These are phyloP conservation scores for Ganoderma multipileum DNA, from an alignment of 1,284 basidiomycete species.

Conservation along the genomic window DNA sequence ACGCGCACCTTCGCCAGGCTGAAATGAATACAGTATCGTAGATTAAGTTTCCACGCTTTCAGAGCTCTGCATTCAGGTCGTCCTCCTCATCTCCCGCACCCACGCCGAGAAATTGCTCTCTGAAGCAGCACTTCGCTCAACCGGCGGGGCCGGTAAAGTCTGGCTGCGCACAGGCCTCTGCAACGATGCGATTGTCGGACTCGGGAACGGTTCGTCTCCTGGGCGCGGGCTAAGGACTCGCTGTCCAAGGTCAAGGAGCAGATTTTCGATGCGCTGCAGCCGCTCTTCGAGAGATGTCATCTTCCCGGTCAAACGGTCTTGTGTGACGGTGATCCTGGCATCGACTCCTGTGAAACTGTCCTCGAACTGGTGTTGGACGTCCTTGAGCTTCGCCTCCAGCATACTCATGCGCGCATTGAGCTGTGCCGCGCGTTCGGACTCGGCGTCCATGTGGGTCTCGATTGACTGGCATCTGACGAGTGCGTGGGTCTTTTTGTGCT, in stretches of 20 bases:
- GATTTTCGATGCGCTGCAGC: not conserved
- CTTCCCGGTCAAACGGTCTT: constrained; percentile 2
- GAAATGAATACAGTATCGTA: too few species aligned
- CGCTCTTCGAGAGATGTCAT: not conserved
- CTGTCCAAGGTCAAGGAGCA: not conserved
- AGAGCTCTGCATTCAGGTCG: not conserved
- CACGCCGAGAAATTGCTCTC: constrained; percentile 4
- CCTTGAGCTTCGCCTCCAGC: constrained; percentile 1
- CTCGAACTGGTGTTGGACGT: not conserved
- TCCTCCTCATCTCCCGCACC: constrained; percentile 4
- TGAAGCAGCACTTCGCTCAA: not conserved
- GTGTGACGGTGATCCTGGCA: not conserved
- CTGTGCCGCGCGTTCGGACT: not conserved
- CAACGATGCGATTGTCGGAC: too few species aligned
- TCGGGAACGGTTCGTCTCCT: not conserved
- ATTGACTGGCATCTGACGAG: constrained; percentile 14
- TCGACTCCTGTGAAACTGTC: not conserved
- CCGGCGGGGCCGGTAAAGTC: not conserved
- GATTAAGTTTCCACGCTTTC: not conserved
- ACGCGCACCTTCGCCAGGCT: too few species aligned
- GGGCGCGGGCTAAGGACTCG: not conserved
- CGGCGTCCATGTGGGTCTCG: not conserved
- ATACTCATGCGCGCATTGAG: not conserved
- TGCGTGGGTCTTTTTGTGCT: constrained; percentile 9
- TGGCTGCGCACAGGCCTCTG: not conserved